Conservation (phyloP, 2,329 filamentous ascomycete genomes). For the Colletotrichum musae region DNA sequence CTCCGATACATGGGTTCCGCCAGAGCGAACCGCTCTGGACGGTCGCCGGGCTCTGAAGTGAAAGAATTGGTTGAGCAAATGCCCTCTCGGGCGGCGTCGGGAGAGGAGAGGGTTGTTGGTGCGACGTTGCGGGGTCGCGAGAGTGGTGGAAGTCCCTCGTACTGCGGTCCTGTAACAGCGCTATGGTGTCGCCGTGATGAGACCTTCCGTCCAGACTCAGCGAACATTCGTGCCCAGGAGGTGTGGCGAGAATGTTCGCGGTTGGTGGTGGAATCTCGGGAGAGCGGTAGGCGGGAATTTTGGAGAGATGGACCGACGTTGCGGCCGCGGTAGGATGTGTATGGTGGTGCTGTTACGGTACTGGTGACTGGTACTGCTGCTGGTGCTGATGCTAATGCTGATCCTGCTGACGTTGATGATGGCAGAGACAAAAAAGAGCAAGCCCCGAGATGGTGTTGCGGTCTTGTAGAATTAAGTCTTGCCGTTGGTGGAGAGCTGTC, state of each 20-base stretch:
- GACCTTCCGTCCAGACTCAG: conserved; percentile 45
- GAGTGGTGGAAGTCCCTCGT: conserved; percentile 43
- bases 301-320: conserved; percentile 4
- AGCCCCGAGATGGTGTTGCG: conserved; percentile 24
- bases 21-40: conserved; percentile 84
- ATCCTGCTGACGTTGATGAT: conserved; percentile 18
- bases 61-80: conserved; percentile 69
- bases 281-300: conserved; percentile 11
- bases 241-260: conserved; percentile 40
- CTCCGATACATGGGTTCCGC: conserved; percentile 81
- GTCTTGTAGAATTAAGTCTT: conserved; percentile 25
- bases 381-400: conserved; percentile 1
- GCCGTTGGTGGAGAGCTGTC: conserved; percentile 37
- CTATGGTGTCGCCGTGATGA: conserved; percentile 39
- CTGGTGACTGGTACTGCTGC: conserved; percentile 3
- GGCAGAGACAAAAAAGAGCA: conserved; percentile 19
- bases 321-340: not conserved
- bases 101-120: conserved; percentile 35
- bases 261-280: conserved; percentile 26
- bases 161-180: conserved; percentile 36
- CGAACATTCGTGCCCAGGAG: conserved; percentile 48
- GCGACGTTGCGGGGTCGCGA: conserved; percentile 46
- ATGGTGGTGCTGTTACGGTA: not conserved
- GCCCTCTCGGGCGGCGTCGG: conserved; percentile 68
- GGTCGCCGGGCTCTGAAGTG: conserved; percentile 75